These are phyloP conservation scores for Crithidia thermophila DNA, from an alignment of 208 protist species.

Conservation along the genomic window DNA sequence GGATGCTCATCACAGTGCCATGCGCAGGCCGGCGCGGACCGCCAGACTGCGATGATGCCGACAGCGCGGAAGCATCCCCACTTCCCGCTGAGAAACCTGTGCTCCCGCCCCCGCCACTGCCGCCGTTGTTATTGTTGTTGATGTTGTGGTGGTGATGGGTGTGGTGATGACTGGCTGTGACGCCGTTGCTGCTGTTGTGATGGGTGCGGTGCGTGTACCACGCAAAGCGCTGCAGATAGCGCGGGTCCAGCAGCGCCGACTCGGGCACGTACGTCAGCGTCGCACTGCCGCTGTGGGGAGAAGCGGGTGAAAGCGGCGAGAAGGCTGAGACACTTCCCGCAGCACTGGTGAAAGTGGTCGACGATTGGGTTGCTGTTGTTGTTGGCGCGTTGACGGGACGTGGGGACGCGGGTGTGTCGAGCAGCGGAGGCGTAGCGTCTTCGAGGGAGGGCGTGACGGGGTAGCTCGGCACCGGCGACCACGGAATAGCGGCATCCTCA, in stretches of 20 bases:
- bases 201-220: slow-evolving; percentile 41
- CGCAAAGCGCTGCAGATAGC: slow-evolving; percentile 58
- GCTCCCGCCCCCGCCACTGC: background rate
- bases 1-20: slow-evolving; percentile 15
- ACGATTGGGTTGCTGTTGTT: background rate
- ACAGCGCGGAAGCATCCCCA: no score
- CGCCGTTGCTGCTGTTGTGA: slow-evolving; percentile 13
- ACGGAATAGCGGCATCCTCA: background rate
- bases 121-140: background rate
- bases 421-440: no score
- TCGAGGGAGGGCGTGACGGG: background rate
- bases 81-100: background rate
- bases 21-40: no score
- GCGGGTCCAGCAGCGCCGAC: slow-evolving; percentile 56
- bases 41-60: no score
- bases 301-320: background rate
- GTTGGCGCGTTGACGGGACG: no score
- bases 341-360: background rate
- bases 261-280: slow-evolving; percentile 49
- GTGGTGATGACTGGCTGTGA: background rate
- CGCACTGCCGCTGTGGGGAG: background rate
- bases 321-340: background rate
- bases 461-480: slow-evolving; percentile 4
- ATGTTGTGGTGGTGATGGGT: background rate
- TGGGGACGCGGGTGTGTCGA: no score